A percentile compares a stretch with the other conserved stretches of the same genome.
These are phyloP conservation scores for Xylaria sp. DNA, from an alignment of 2,329 filamentous ascomycete genomes.

Conservation along the genomic window DNA sequence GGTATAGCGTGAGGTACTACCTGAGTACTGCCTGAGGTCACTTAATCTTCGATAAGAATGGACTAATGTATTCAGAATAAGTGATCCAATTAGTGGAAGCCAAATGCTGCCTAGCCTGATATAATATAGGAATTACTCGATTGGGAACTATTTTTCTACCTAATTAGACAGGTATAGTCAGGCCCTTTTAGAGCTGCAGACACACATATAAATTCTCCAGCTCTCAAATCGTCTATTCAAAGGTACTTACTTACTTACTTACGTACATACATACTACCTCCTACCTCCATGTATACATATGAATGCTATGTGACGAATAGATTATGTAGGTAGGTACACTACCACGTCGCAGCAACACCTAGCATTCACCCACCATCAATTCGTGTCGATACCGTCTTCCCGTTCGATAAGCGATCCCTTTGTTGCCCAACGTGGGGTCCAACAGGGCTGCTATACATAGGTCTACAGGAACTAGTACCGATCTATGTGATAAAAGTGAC, in stretches of 20 bases:
- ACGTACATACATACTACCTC: too few species aligned
- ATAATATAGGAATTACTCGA: not conserved
- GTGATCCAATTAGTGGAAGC: not conserved
- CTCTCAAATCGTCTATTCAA: not conserved
- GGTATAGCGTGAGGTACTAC: constrained; percentile 1
- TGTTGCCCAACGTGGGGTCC: constrained; percentile 10
- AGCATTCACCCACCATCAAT: not conserved
- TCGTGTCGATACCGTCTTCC: not conserved
- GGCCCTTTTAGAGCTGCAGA: too few species aligned
- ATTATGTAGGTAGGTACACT: too few species aligned
- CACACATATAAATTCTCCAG: not conserved
- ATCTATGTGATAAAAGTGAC: not conserved
- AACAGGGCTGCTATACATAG: not conserved
- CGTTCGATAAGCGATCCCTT: not conserved
- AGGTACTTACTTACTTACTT: too few species aligned
- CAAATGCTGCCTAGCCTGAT: not conserved
- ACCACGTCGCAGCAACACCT: too few species aligned
- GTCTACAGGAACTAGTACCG: not conserved
- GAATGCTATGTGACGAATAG: too few species aligned
- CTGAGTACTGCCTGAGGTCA: too few species aligned
- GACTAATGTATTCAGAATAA: not conserved
- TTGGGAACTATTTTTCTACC: not conserved
- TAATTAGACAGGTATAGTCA: too few species aligned
- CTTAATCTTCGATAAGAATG: too few species aligned
- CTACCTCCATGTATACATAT: too few species aligned